phyloP scores from a whole-genome alignment of 192 early-diverging fungal species.

The Coemansia sp. region DNA sequence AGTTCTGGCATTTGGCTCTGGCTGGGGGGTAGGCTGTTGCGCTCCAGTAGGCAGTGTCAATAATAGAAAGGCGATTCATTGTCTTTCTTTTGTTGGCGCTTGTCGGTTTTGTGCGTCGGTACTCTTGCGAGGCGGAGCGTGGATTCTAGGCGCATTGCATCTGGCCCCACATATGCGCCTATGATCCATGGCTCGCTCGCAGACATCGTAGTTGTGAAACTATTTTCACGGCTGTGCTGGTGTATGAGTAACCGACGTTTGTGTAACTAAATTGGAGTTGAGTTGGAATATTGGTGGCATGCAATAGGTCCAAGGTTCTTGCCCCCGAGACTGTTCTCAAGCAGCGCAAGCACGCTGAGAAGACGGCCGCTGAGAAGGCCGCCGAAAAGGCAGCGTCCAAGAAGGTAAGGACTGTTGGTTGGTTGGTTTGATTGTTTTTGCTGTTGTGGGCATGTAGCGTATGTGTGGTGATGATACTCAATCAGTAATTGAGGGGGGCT shows the following conservation, averaged over 20 bases:
- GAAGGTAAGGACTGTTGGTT: slow-evolving; percentile 44
- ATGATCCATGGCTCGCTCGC: slow-evolving; percentile 48
- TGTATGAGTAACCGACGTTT: slow-evolving; percentile 43
- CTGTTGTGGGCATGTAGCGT: slow-evolving; percentile 17
- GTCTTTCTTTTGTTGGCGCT: background rate
- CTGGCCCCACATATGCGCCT: slow-evolving; percentile 4
- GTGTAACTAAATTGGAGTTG: slow-evolving; percentile 7
- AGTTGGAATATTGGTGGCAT: background rate
- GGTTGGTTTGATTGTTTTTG: background rate
- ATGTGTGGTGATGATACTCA: slow-evolving; percentile 47
- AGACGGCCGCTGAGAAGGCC: slow-evolving; percentile 63
- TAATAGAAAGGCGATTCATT: background rate
- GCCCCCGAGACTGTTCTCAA: slow-evolving; percentile 86
- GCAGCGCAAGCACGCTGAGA: slow-evolving; percentile 76
- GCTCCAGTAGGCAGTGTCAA: background rate
- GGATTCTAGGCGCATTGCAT: slow-evolving; percentile 11
- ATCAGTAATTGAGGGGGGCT: slow-evolving; percentile 22
- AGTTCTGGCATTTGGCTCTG: background rate
- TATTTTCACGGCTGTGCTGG: slow-evolving; percentile 6
- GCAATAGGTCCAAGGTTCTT: slow-evolving; percentile 63
- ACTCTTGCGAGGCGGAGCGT: slow-evolving; percentile 39
- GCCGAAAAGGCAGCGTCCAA: slow-evolving; percentile 45
- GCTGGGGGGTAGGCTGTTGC: background rate
- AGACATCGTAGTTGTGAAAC: slow-evolving; percentile 7
- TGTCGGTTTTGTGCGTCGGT: slow-evolving; percentile 20